A percentile compares a stretch with the other conserved stretches of the same genome.
phyloP scores from a whole-genome alignment of 768 basidiomycete genomes.

The Phlebiopsis gigantea region DNA sequence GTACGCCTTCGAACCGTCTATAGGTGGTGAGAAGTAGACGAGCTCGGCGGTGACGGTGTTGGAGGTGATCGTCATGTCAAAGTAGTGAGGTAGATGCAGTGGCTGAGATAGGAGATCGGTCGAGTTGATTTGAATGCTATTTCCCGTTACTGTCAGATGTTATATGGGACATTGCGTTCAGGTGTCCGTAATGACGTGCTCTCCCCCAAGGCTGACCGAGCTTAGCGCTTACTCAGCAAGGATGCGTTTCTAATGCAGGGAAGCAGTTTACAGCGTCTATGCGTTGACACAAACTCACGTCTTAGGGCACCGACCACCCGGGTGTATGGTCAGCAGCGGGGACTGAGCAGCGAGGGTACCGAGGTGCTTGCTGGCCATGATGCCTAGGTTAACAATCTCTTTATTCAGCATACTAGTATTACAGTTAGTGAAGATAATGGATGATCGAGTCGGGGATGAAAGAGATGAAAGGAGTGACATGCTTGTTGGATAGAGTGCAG shows the following conservation, averaged over 20 bases:
- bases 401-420: background rate
- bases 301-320: background rate
- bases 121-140: background rate
- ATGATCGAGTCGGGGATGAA: background rate
- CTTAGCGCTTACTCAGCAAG: slow-evolving; percentile 3
- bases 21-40: slow-evolving; percentile 27
- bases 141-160: too few relatives aligned
- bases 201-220: slow-evolving; percentile 1
- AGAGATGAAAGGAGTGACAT: background rate
- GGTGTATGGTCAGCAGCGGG: background rate
- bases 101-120: background rate
- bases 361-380: background rate
- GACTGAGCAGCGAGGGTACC: background rate
- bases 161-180: background rate
- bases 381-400: background rate
- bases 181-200: background rate
- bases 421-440: background rate
- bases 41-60: slow-evolving; percentile 26
- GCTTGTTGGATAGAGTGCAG: too few relatives aligned
- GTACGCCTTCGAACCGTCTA: slow-evolving; percentile 26
- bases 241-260: background rate
- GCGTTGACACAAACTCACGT: background rate
- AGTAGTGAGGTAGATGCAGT: background rate
- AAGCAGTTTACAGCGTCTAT: background rate
- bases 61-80: slow-evolving; percentile 14